Percentiles rank a stretch among this genome's conserved stretches.
Evolutionary conservation across 2,329 filamentous ascomycete species (phyloP).

Genomic region (Xylariaceae sp.): DNA sequence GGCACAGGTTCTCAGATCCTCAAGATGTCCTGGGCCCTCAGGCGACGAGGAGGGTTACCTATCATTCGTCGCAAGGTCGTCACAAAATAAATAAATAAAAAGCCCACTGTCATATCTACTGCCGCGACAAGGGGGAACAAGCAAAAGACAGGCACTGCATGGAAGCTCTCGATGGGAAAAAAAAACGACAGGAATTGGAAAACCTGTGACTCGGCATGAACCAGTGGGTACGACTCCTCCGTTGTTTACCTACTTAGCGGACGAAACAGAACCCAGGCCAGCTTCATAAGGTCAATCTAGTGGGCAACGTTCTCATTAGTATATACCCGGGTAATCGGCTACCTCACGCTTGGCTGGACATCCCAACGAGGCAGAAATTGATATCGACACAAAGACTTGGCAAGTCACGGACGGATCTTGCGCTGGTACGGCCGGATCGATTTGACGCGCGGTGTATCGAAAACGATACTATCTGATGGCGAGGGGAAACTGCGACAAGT

Average conservation of each 20-base stretch:
- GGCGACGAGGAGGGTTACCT: no score
- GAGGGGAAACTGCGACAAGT: conserved; percentile 22
- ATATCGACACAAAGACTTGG: conserved; percentile 55
- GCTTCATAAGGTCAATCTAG: conserved; percentile 25
- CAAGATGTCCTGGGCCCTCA: no score
- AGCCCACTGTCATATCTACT: conserved; percentile 30
- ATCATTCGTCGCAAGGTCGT: no score
- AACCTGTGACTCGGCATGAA: conserved; percentile 38
- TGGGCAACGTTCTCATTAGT: conserved; percentile 27
- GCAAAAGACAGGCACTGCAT: conserved; percentile 33
- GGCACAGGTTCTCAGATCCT: no score
- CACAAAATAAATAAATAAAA: conserved; percentile 10
- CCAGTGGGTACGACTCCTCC: conserved; percentile 41
- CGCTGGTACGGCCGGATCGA: conserved; percentile 55
- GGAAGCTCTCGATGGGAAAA: conserved; percentile 40
- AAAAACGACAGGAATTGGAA: conserved; percentile 44
- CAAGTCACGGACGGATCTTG: conserved; percentile 51
- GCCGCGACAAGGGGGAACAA: conserved; percentile 32
- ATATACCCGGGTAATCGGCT: conserved; percentile 56
- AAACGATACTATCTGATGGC: conserved; percentile 12
- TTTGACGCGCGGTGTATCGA: conserved; percentile 49
- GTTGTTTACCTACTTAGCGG: conserved; percentile 34
- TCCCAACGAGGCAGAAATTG: conserved; percentile 36
- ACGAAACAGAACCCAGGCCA: conserved; percentile 26
- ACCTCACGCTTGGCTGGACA: conserved; percentile 61